A percentile compares a stretch with the other conserved stretches of the same genome.
Conservation (phyloP, 2,329 filamentous ascomycete genomes). For the Xylariales sp. region DNA sequence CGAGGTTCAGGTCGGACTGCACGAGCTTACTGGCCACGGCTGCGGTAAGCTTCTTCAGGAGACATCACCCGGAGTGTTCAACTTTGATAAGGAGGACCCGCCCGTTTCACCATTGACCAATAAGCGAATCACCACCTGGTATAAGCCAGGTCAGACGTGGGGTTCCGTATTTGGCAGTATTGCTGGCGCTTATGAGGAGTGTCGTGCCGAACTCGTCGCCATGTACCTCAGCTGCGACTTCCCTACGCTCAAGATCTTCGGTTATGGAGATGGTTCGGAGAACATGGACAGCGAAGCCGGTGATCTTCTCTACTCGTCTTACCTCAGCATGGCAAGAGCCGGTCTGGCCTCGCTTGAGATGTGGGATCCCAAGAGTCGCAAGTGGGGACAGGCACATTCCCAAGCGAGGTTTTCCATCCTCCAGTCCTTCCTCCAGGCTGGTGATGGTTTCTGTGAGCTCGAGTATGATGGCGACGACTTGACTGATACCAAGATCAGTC, state of each 20-base stretch:
- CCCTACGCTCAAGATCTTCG: constrained; percentile 82
- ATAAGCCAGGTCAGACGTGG: constrained; percentile 95
- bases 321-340: constrained; percentile 91
- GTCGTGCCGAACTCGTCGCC: constrained; percentile 87
- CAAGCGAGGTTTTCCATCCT: constrained; percentile 89
- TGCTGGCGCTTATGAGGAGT: constrained; percentile 89
- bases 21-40: constrained; percentile 82
- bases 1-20: constrained; percentile 92
- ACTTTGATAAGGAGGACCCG: constrained; percentile 80
- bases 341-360: constrained; percentile 85
- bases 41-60: constrained; percentile 93
- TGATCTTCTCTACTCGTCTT: constrained; percentile 81
- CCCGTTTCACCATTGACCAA: constrained; percentile 75
- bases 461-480: constrained; percentile 69
- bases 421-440: constrained; percentile 75
- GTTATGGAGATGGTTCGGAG: constrained; percentile 72
- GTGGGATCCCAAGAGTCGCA: constrained; percentile 86
- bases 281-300: constrained; percentile 75
- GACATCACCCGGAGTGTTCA: constrained; percentile 73
- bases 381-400: constrained; percentile 92
- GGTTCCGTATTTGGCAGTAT: constrained; percentile 85
- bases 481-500: constrained; percentile 73
- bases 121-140: constrained; percentile 79
- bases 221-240: constrained; percentile 90
- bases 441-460: constrained; percentile 81